These are phyloP conservation scores for Hypoxylon sp. DNA, from an alignment of 2,329 filamentous ascomycete species.

Conservation along the genomic window DNA sequence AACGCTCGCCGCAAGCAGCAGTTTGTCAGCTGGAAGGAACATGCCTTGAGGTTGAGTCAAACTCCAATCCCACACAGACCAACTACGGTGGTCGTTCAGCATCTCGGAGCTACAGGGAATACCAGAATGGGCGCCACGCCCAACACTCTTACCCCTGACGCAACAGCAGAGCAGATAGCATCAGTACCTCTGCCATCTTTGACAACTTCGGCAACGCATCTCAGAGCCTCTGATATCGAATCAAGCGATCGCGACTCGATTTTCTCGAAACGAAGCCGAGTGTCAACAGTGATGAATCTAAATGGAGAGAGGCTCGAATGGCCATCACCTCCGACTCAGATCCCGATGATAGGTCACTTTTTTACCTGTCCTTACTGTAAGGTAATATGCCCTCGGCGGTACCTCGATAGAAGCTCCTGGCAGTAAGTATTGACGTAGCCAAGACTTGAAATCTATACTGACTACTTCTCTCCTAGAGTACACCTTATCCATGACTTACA, in stretches of 20 bases:
- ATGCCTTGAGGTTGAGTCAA: slow-evolving; percentile 19
- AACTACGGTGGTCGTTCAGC: background rate
- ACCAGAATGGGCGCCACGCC: background rate
- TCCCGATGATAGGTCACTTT: background rate
- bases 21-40: slow-evolving; percentile 32
- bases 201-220: slow-evolving; percentile 23
- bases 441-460: background rate
- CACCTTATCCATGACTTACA: slow-evolving; percentile 38
- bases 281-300: slow-evolving; percentile 8
- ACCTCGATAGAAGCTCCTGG: slow-evolving; percentile 12
- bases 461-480: background rate
- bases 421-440: background rate
- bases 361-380: slow-evolving; percentile 31
- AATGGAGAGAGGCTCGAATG: slow-evolving; percentile 12
- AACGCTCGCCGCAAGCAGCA: slow-evolving; percentile 34
- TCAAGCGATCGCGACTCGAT: slow-evolving; percentile 9
- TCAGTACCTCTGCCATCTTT: slow-evolving; percentile 6
- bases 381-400: slow-evolving; percentile 26
- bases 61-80: background rate
- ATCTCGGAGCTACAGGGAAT: background rate
- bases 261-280: slow-evolving; percentile 18
- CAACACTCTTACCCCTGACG: background rate
- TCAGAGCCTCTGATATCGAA: background rate
- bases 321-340: slow-evolving; percentile 5
- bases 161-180: background rate